A percentile compares a stretch with the other conserved stretches of the same genome.
These are phyloP conservation scores for Silene noctiflora DNA, from an alignment of 179 eudicot genomes.

Conservation along the genomic window DNA sequence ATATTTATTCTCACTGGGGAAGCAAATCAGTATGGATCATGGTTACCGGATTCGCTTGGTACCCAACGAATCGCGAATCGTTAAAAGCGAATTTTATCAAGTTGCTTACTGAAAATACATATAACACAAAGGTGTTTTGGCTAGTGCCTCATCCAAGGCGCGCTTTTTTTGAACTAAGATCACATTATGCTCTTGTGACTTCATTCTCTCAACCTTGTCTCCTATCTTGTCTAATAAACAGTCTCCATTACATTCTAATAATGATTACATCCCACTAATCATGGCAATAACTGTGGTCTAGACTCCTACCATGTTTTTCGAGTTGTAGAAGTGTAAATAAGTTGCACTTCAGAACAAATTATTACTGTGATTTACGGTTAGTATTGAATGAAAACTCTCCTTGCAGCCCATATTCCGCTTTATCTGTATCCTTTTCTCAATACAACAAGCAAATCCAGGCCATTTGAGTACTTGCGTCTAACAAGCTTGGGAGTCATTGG, in stretches of 20 bases:
- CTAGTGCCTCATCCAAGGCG: too few species aligned
- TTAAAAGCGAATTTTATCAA: too few species aligned
- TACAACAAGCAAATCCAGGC: constrained; percentile 92
- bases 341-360: not conserved
- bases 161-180: too few species aligned
- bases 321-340: not conserved
- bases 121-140: too few species aligned
- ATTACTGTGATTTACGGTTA: not conserved
- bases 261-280: not conserved
- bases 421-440: constrained; percentile 94
- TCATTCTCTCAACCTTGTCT: not conserved
- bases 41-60: too few species aligned
- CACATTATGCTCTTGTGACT: not conserved
- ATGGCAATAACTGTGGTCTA: not conserved
- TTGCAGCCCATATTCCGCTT: constrained; percentile 90
- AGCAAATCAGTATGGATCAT: not conserved
- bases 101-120: too few species aligned
- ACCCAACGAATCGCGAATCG: too few species aligned
- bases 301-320: not conserved
- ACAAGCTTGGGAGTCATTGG: constrained; percentile 97
- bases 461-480: constrained; percentile 90
- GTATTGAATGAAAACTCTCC: not conserved
- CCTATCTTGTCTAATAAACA: not conserved
- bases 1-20: not conserved
- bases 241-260: not conserved